These are phyloP conservation scores for Daldinia grandis DNA, from an alignment of 495 filamentous ascomycete genomes.

Conservation along the genomic window DNA sequence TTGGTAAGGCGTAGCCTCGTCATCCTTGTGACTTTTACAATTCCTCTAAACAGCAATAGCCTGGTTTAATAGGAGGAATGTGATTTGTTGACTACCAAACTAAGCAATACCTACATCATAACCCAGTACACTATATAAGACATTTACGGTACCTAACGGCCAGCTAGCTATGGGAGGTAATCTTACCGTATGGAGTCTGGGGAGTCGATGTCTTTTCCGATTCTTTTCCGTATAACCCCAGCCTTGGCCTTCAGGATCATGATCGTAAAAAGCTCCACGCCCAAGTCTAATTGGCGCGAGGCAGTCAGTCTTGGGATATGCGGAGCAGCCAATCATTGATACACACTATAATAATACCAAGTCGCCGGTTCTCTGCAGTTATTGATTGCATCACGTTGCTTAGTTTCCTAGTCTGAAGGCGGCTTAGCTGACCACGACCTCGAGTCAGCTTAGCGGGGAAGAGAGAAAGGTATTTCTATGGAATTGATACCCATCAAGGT, in stretches of 20 bases:
- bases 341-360: conserved; percentile 23
- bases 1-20: conserved; percentile 37
- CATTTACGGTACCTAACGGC: background rate
- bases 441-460: conserved; percentile 37
- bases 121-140: background rate
- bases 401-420: conserved; percentile 22
- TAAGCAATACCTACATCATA: conserved; percentile 23
- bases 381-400: conserved; percentile 32
- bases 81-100: conserved; percentile 27
- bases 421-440: conserved; percentile 27
- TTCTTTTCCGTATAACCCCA: conserved; percentile 41
- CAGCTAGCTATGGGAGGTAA: conserved; percentile 14
- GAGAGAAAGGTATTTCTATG: conserved; percentile 6
- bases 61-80: conserved; percentile 5
- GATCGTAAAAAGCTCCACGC: conserved; percentile 36
- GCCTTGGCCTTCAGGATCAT: conserved; percentile 35
- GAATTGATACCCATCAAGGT: conserved; percentile 20
- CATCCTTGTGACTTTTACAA: conserved; percentile 40
- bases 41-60: conserved; percentile 17
- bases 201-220: conserved; percentile 40
- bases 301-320: conserved; percentile 36
- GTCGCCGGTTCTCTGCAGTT: conserved; percentile 25
- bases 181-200: conserved; percentile 32
- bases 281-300: conserved; percentile 24
- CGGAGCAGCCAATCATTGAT: conserved; percentile 43